Base-by-base conservation (phyloP, 441 rosid genomes). In the Bruguiera hainesii region DNA sequence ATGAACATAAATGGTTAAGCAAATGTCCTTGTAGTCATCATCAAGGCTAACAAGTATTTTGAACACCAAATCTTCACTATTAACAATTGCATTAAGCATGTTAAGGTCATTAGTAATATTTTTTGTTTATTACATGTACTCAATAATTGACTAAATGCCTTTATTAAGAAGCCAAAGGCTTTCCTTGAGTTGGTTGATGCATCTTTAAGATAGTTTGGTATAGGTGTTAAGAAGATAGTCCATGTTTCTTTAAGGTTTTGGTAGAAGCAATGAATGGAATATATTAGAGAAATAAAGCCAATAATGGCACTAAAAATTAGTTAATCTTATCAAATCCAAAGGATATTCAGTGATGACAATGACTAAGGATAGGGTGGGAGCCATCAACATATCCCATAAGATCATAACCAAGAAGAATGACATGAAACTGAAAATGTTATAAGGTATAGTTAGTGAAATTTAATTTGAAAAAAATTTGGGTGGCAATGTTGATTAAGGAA, bases 11-110 rank as follows among this genome's bases (percentile, higher is more conserved):
- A 61, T n/a, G n/a, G 61, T 0, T 5, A n/a, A 51, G 4, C 52
- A 31, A 2, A 26, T 20, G 1, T 25, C 37, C 37, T 39, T 52
- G 5, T 61, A 39, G 5, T 68, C 72, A 16, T 61, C 42, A 61
- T 68, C 21, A 60, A 68, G 28, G 5, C 39, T 52, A 16, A 37
- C 8, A 1, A 60, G 46, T 25, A 68, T 37, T 51, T 60, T 60
- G 6, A 31, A 5, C 7, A 49, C 13, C 15, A 67, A 10, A 42
- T 57, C 48, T 13, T 67, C 16, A 29, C 57, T 58, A 15, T 57
- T 20, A 19, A 28, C 4, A 9, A 7, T 20, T 0, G 3, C 9
- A 0, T 66, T 66, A 3, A 56, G 9, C 56, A 26, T 26, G 26
- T 26, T 26, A 26, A 26, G 26, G 48, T 67, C 48, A 13, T 67